Evolutionary conservation across 2,329 filamentous ascomycete species (phyloP).

Genomic region (Coccinonectria pachysandricola): DNA sequence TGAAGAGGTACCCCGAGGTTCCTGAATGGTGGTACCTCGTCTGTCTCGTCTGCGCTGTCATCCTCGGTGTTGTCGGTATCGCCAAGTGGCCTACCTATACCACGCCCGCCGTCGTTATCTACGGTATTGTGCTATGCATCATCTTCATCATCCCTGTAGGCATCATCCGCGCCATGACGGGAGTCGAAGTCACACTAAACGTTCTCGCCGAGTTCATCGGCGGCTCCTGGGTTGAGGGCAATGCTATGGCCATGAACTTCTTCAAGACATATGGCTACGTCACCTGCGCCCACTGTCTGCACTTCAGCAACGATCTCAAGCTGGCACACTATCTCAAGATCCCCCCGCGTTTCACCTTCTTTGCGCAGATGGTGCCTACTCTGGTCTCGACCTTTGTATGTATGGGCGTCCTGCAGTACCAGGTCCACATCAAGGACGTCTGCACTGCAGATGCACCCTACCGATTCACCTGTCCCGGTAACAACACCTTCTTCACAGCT

Average conservation of each 20-base stretch:
- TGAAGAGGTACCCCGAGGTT: constrained; percentile 35
- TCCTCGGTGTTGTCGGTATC: constrained; percentile 25
- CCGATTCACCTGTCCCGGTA: constrained; percentile 27
- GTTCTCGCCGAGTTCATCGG: constrained; percentile 39
- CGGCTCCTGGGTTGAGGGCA: constrained; percentile 31
- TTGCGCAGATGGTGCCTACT: constrained; percentile 25
- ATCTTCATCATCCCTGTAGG: constrained; percentile 35
- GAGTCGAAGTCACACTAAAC: constrained; percentile 30
- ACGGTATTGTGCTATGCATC: constrained; percentile 30
- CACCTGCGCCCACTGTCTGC: constrained; percentile 25
- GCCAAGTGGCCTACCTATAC: constrained; percentile 33
- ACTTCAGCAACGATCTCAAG: constrained; percentile 27
- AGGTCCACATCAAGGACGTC: constrained; percentile 26
- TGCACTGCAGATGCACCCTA: constrained; percentile 27
- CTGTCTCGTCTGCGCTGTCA: constrained; percentile 20
- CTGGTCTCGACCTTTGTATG: constrained; percentile 24
- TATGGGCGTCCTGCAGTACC: constrained; percentile 27
- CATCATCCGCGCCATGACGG: constrained; percentile 34
- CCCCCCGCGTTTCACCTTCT: constrained; percentile 26
- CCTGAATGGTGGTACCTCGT: constrained; percentile 38
- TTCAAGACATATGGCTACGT: constrained; percentile 34
- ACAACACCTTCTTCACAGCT: constrained; percentile 30
- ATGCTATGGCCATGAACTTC: constrained; percentile 36
- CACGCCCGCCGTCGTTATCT: constrained; percentile 30
- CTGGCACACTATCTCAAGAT: constrained; percentile 37